Percentiles rank a stretch among this genome's conserved stretches.
Evolutionary conservation across 2,329 filamentous ascomycete species (phyloP).

Genomic region (Sclerotinia trifoliorum): DNA sequence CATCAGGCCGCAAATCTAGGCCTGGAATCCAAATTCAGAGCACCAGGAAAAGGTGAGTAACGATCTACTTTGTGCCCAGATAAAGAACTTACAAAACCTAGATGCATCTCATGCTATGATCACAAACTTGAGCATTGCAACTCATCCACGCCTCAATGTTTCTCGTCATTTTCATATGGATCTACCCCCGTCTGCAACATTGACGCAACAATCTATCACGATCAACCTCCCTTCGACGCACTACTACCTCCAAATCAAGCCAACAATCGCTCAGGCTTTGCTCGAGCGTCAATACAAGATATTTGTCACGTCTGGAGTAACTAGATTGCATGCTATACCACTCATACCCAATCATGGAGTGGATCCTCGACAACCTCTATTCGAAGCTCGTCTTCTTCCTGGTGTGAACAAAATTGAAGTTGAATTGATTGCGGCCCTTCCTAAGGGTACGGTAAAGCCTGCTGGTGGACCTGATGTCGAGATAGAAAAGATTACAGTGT

Average conservation of each 20-base stretch:
- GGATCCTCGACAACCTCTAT: slow-evolving; percentile 62
- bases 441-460: slow-evolving; percentile 54
- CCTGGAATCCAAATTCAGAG: slow-evolving; percentile 45
- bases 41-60: slow-evolving; percentile 48
- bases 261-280: slow-evolving; percentile 61
- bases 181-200: slow-evolving; percentile 62
- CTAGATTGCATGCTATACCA: slow-evolving; percentile 49
- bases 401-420: slow-evolving; percentile 79
- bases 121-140: slow-evolving; percentile 62
- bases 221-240: slow-evolving; percentile 67
- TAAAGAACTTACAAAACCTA: slow-evolving; percentile 40
- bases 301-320: slow-evolving; percentile 69
- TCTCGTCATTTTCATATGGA: slow-evolving; percentile 61
- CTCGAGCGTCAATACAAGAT: slow-evolving; percentile 72
- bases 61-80: background rate
- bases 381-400: slow-evolving; percentile 68
- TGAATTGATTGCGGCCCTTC: slow-evolving; percentile 71
- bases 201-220: slow-evolving; percentile 70
- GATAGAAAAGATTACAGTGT: slow-evolving; percentile 75
- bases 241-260: slow-evolving; percentile 68
- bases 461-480: slow-evolving; percentile 64
- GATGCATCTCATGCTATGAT: slow-evolving; percentile 63
- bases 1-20: slow-evolving; percentile 40
- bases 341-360: slow-evolving; percentile 56
- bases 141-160: slow-evolving; percentile 64